phyloP scores from a whole-genome alignment of 441 rosid genomes.

The Capsella rubella region DNA sequence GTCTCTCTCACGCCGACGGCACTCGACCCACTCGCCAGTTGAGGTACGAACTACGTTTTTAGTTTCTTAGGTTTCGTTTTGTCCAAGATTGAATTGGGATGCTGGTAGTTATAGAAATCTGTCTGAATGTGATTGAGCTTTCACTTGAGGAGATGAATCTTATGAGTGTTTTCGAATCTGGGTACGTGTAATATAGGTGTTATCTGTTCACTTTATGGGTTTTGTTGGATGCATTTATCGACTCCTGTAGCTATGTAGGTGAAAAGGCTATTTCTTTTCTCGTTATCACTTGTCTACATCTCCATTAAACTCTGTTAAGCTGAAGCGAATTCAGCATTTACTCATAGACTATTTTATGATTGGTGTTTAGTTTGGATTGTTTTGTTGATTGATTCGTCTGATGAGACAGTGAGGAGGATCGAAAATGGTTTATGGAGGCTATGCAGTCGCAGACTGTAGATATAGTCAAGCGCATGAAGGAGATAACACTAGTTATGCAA shows the following conservation, averaged over 20 bases:
- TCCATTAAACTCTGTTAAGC: not conserved
- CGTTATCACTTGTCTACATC: not conserved
- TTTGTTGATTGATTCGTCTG: slow-evolving; percentile 33
- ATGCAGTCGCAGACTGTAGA: slow-evolving; percentile 90
- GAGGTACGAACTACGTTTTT: slow-evolving; percentile 52
- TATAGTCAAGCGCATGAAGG: slow-evolving; percentile 92
- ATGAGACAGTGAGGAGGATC: slow-evolving; percentile 82
- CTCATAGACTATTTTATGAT: not conserved
- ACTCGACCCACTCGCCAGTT: slow-evolving; percentile 56
- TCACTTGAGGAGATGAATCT: not conserved
- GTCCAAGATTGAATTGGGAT: slow-evolving; percentile 8
- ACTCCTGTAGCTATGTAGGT: slow-evolving; percentile 8
- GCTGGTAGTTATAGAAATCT: slow-evolving; percentile 6
- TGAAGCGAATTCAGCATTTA: not conserved
- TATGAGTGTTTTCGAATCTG: slow-evolving; percentile 7
- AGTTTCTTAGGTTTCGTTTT: slow-evolving; percentile 9
- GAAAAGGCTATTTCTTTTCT: slow-evolving; percentile 16
- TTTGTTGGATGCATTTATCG: slow-evolving; percentile 1
- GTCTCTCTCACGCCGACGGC: slow-evolving; percentile 60
- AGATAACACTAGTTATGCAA: slow-evolving; percentile 91
- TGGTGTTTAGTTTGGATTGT: slow-evolving; percentile 14
- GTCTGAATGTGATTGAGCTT: slow-evolving; percentile 3
- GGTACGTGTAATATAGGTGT: not conserved
- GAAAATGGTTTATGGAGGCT: slow-evolving; percentile 97
- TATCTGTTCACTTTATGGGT: not conserved